A percentile compares a stretch with the other conserved stretches of the same genome.
Evolutionary conservation across 805 yeast species (phyloP).

Genomic region (Kuraishia floccosa): DNA sequence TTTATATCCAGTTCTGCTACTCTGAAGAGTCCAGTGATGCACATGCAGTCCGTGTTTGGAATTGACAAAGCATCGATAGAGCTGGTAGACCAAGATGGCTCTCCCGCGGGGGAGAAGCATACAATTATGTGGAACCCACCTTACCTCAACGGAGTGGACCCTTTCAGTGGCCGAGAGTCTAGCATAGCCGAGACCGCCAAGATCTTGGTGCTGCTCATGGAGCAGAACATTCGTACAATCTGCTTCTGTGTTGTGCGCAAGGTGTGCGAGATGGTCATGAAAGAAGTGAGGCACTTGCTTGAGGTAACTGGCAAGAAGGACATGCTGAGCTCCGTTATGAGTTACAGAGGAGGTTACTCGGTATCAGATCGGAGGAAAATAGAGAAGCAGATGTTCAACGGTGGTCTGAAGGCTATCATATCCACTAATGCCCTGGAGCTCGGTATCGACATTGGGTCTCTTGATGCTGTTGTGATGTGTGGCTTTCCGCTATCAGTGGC

Average conservation of each 20-base stretch:
- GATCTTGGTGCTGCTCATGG: conserved; percentile 53
- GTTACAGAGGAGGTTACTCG: conserved; percentile 93
- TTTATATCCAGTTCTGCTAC: conserved; percentile 95
- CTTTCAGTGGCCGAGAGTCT: conserved; percentile 49
- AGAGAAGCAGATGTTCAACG: conserved; percentile 84
- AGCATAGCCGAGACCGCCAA: conserved; percentile 71
- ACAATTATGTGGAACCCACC: conserved; percentile 85
- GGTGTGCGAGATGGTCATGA: conserved; percentile 81
- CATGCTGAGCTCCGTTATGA: conserved; percentile 60
- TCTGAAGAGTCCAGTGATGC: conserved; percentile 56
- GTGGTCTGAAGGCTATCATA: conserved; percentile 73
- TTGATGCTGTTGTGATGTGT: conserved; percentile 86
- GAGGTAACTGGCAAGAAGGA: conserved; percentile 31
- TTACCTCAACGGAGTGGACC: conserved; percentile 43
- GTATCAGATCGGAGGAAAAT: conserved; percentile 77
- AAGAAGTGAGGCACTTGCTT: conserved; percentile 56
- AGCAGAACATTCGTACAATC: conserved; percentile 63
- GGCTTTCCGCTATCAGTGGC: conserved; percentile 88
- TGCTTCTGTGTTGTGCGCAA: conserved; percentile 84
- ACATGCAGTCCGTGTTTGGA: conserved; percentile 70
- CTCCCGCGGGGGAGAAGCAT: conserved; percentile 73
- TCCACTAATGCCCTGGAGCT: conserved; percentile 94
- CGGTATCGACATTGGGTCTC: conserved; percentile 89
- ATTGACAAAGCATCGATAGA: conserved; percentile 34
- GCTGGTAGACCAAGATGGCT: conserved; percentile 71